Conservation (phyloP, 768 basidiomycete genomes). For the Leccinum variicolor region DNA sequence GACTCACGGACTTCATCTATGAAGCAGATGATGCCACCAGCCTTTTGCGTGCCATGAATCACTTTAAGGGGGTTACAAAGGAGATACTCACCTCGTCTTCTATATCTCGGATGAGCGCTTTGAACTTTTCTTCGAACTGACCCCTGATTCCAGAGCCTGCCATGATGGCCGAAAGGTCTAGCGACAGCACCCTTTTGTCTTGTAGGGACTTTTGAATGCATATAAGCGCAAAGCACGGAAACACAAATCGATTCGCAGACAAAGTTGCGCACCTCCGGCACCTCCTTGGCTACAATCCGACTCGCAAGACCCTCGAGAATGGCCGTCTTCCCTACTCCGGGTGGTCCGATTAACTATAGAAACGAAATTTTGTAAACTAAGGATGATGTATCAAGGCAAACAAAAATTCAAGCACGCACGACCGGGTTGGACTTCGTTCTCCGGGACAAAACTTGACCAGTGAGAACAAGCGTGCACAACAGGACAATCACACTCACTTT, state of each 20-base stretch:
- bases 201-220: slow-evolving; percentile 61
- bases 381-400: not conserved
- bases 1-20: slow-evolving; percentile 91
- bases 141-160: slow-evolving; percentile 91
- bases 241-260: not conserved
- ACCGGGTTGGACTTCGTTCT: slow-evolving; percentile 93
- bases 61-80: slow-evolving; percentile 26
- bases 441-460: slow-evolving; percentile 65
- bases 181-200: slow-evolving; percentile 81
- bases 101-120: slow-evolving; percentile 84
- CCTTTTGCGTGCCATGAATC: slow-evolving; percentile 32
- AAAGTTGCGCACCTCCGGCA: slow-evolving; percentile 68
- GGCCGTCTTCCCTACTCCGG: slow-evolving; percentile 92
- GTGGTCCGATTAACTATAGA: slow-evolving; percentile 70
- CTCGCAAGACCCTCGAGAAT: slow-evolving; percentile 88
- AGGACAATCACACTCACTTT: slow-evolving; percentile 52
- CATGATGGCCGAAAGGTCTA: slow-evolving; percentile 81
- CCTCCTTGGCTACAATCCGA: slow-evolving; percentile 83
- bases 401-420: slow-evolving; percentile 38
- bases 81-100: slow-evolving; percentile 62
- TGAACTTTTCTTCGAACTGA: slow-evolving; percentile 93
- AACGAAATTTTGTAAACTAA: not conserved
- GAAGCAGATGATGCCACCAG: slow-evolving; percentile 84
- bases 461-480: not conserved
- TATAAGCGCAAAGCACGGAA: not conserved